These are phyloP conservation scores for Alternaria atra DNA, from an alignment of 2,329 filamentous ascomycete species.

Conservation along the genomic window DNA sequence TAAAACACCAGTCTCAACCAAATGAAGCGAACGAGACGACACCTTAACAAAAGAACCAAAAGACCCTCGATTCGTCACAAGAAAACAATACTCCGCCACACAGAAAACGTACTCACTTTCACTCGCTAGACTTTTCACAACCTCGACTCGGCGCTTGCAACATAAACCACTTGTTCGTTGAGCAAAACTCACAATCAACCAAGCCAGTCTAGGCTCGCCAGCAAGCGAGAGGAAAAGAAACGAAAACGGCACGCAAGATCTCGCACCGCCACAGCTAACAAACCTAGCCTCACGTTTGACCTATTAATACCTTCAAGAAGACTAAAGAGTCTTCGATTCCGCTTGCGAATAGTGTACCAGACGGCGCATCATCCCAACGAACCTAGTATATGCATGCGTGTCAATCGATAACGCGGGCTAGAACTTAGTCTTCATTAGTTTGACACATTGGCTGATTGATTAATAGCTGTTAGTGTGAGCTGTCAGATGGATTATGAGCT, in stretches of 20 bases:
- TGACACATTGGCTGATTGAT: not conserved
- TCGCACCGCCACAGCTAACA: not conserved
- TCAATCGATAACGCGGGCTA: constrained; percentile 2
- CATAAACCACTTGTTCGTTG: not conserved
- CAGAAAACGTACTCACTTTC: not conserved
- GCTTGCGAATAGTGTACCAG: not conserved
- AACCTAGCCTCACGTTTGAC: not conserved
- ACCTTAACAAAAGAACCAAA: not conserved
- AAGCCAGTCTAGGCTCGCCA: not conserved
- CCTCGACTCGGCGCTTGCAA: not conserved
- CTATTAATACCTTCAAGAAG: not conserved
- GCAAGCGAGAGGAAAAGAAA: not conserved
- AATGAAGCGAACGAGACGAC: not conserved
- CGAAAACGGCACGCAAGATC: not conserved
- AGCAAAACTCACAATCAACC: not conserved
- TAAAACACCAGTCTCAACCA: not conserved
- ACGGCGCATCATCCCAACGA: constrained; percentile 1
- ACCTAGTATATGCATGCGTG: constrained; percentile 4
- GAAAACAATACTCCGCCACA: not conserved
- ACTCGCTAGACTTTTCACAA: not conserved
- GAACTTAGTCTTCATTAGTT: not conserved
- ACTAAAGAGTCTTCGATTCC: not conserved
- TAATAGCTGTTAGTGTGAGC: not conserved
- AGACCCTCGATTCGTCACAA: not conserved
- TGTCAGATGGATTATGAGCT: not conserved